Conservation (phyloP, 2,329 filamentous ascomycete species). For the Fusarium anthophilum region DNA sequence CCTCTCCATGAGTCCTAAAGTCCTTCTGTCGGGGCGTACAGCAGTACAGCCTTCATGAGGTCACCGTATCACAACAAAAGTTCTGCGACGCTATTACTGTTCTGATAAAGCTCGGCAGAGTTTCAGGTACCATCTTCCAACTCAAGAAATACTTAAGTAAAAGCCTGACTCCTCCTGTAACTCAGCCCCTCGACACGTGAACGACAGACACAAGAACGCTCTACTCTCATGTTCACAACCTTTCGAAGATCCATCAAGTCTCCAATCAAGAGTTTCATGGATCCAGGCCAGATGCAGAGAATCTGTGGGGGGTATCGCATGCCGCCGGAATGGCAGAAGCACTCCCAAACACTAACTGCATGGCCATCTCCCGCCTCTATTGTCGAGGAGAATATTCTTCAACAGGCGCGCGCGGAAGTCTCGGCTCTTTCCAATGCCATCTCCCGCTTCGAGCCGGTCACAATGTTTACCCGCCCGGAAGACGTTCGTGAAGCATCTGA, state of each 20-base stretch:
- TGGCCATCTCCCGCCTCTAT: slow-evolving; percentile 20
- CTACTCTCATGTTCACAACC: not conserved
- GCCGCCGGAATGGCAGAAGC: slow-evolving; percentile 26
- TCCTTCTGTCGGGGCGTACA: not conserved
- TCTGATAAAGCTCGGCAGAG: not conserved
- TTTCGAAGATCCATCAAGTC: not conserved
- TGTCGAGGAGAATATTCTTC: not conserved
- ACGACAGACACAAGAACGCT: not conserved
- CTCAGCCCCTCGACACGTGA: not conserved
- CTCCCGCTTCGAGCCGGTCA: slow-evolving; percentile 41
- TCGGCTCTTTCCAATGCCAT: slow-evolving; percentile 39
- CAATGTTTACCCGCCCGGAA: slow-evolving; percentile 21
- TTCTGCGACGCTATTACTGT: not conserved
- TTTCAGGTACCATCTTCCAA: not conserved
- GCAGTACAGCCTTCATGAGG: not conserved
- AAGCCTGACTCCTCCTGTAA: not conserved
- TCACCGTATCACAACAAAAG: not conserved
- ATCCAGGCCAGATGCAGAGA: not conserved
- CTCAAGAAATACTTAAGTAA: not conserved
- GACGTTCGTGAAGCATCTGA: not conserved
- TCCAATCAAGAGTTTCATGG: not conserved
- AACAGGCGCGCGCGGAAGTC: slow-evolving; percentile 31
- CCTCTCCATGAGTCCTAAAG: not conserved
- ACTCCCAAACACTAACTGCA: slow-evolving; percentile 21
- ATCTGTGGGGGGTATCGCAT: not conserved